phyloP scores from a whole-genome alignment of 495 filamentous ascomycete genomes.

The Aspergillus affinis region DNA sequence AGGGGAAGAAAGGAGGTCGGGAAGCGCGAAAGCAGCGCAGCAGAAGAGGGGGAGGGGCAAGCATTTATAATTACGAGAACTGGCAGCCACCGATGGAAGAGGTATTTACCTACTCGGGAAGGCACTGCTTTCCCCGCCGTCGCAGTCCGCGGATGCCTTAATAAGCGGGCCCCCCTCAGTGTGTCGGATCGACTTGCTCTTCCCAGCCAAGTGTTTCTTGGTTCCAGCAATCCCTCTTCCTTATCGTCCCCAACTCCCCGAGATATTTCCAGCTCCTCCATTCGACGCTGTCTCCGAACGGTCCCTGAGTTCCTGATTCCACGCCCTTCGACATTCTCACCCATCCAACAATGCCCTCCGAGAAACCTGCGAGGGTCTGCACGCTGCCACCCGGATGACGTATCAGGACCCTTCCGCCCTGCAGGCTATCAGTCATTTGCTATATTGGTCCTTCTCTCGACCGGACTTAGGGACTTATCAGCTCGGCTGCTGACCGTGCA shows the following conservation, averaged over 20 bases:
- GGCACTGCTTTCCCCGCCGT: too few relatives aligned
- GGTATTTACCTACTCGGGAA: background rate
- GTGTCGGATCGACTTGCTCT: constrained; percentile 38
- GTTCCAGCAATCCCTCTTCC: background rate
- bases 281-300: background rate
- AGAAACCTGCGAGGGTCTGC: too few relatives aligned
- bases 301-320: too few relatives aligned
- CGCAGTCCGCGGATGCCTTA: background rate
- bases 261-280: too few relatives aligned
- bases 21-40: constrained; percentile 11
- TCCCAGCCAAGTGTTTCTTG: constrained; percentile 13
- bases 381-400: background rate
- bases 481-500: background rate
- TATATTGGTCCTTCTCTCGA: background rate
- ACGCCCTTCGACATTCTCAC: too few relatives aligned
- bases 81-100: background rate
- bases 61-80: background rate
- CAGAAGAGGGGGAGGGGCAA: background rate
- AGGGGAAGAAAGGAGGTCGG: constrained; percentile 16
- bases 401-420: background rate
- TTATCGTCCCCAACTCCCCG: background rate
- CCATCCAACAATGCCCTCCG: too few relatives aligned
- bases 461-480: too few relatives aligned
- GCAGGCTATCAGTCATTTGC: too few relatives aligned
- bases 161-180: constrained; percentile 11